A percentile compares a stretch with the other conserved stretches of the same genome.
These are phyloP conservation scores for Talaromyces verruculosus DNA, from an alignment of 2,329 filamentous ascomycete species.

Conservation along the genomic window DNA sequence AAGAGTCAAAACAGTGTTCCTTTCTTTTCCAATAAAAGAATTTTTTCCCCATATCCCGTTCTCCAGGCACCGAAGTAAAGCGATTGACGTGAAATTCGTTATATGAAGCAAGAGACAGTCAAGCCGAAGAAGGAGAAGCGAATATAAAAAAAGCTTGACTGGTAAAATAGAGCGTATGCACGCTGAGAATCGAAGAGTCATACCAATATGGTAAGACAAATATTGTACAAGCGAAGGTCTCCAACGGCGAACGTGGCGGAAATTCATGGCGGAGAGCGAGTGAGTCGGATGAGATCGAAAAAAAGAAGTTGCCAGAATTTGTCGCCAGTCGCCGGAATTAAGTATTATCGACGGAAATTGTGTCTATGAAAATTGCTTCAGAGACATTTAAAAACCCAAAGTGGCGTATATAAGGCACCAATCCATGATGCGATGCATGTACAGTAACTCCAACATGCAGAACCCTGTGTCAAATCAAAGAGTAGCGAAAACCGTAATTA, in stretches of 20 bases:
- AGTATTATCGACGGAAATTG: slow-evolving; percentile 40
- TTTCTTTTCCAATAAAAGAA: slow-evolving; percentile 35
- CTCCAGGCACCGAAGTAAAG: slow-evolving; percentile 40
- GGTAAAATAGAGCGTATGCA: slow-evolving; percentile 34
- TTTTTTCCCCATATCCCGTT: slow-evolving; percentile 29
- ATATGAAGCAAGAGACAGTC: slow-evolving; percentile 29
- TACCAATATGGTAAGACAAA: slow-evolving; percentile 20
- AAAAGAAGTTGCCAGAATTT: slow-evolving; percentile 21
- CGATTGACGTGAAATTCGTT: slow-evolving; percentile 41
- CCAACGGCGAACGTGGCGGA: slow-evolving; percentile 26
- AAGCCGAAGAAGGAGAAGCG: slow-evolving; percentile 20
- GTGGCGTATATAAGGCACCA: slow-evolving; percentile 23
- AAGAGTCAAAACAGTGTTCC: slow-evolving; percentile 12
- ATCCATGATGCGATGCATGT: slow-evolving; percentile 36
- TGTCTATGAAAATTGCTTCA: slow-evolving; percentile 20
- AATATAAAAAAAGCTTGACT: slow-evolving; percentile 28
- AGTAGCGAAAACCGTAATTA: slow-evolving; percentile 25
- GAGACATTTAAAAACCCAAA: slow-evolving; percentile 19
- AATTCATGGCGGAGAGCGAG: slow-evolving; percentile 13
- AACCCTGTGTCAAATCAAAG: slow-evolving; percentile 22
- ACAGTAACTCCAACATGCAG: slow-evolving; percentile 31
- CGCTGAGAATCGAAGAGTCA: slow-evolving; percentile 32
- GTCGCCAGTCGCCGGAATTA: slow-evolving; percentile 37
- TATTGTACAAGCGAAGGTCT: slow-evolving; percentile 43
- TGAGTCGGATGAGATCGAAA: slow-evolving; percentile 9